Percentiles rank a stretch among this genome's conserved stretches.
Evolutionary conservation across 805 yeast genomes (phyloP).

Genomic region (Candida montana): DNA sequence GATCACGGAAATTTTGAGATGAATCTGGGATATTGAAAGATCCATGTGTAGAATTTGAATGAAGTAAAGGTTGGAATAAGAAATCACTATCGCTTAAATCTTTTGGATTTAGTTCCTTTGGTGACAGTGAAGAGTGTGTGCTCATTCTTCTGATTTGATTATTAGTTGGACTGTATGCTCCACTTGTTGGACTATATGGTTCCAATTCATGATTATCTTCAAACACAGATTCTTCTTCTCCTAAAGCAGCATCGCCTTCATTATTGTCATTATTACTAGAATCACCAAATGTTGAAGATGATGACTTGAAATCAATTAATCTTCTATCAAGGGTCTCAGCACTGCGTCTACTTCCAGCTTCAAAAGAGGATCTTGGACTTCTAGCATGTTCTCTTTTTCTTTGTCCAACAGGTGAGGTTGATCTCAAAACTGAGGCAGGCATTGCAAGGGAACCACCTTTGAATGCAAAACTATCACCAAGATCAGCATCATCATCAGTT

Average conservation of each 20-base stretch:
- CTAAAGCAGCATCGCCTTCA: not conserved
- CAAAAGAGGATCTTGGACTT: conserved; percentile 14
- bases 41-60: conserved; percentile 13
- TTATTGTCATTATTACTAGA: not conserved
- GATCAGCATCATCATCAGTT: conserved; percentile 20
- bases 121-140: conserved; percentile 14
- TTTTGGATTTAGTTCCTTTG: conserved; percentile 2
- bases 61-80: conserved; percentile 8
- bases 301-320: not conserved
- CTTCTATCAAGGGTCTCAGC: conserved; percentile 10
- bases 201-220: conserved; percentile 1
- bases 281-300: not conserved
- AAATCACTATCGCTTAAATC: conserved; percentile 3
- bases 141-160: conserved; percentile 7
- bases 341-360: conserved; percentile 5
- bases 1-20: conserved; percentile 3
- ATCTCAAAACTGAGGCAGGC: conserved; percentile 30
- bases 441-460: conserved; percentile 29
- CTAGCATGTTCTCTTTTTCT: conserved; percentile 16
- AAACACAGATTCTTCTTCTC: not conserved
- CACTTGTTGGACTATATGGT: not conserved
- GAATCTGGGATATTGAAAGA: conserved; percentile 1
- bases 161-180: not conserved
- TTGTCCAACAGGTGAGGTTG: conserved; percentile 27
- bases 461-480: conserved; percentile 28